phyloP scores from a whole-genome alignment of 2,329 filamentous ascomycete species.

The Colletotrichum tropicicola region DNA sequence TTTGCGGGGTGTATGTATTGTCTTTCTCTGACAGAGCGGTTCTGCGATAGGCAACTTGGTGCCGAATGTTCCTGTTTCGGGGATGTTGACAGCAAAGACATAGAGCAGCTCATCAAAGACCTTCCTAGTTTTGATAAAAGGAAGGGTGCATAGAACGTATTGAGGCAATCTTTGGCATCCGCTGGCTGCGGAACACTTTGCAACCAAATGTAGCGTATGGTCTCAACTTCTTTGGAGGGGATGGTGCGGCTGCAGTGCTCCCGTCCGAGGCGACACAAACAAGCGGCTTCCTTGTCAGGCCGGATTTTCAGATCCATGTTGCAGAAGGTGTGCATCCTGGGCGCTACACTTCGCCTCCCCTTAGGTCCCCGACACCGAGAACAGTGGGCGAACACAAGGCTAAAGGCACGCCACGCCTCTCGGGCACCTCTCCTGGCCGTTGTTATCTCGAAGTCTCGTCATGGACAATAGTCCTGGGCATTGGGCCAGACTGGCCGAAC shows the following conservation, averaged over 20 bases:
- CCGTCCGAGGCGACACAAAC: conserved; percentile 2
- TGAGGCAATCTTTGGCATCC: not conserved
- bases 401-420: too few relatives aligned
- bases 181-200: not conserved
- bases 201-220: not conserved
- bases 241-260: conserved; percentile 9
- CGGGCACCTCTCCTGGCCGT: too few relatives aligned
- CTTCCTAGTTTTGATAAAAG: not conserved
- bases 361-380: too few relatives aligned
- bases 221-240: not conserved
- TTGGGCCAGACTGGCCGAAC: too few relatives aligned
- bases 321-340: not conserved
- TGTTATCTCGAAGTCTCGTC: too few relatives aligned
- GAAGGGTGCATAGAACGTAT: not conserved
- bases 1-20: not conserved
- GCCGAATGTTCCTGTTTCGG: not conserved
- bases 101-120: too few relatives aligned
- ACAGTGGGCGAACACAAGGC: too few relatives aligned
- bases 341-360: not conserved
- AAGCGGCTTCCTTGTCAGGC: conserved; percentile 1
- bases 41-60: not conserved
- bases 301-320: not conserved
- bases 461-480: too few relatives aligned
- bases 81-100: too few relatives aligned
- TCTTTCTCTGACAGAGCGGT: not conserved